Evolutionary conservation across 805 yeast species (phyloP), one percentile per base, ranked within the genome.

Genomic region (Wickerhamomyces ciferrii): DNA sequence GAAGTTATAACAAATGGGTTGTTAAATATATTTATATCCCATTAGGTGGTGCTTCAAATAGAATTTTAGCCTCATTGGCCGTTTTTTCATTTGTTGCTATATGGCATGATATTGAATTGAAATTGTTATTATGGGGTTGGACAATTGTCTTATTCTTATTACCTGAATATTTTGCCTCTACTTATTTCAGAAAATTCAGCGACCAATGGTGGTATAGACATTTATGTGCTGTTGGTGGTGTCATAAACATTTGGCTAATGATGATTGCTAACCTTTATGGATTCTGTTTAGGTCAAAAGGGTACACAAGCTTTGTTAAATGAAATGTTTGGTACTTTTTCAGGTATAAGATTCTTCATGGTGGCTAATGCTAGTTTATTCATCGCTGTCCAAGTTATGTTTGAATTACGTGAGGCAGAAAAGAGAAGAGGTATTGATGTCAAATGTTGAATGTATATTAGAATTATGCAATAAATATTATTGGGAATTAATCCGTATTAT

Each of bases 21-120:
- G 77, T 87, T 23, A 75, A 96, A 50, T 94, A 94, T 64, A 77
- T 94, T 37, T 94, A 94, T 57, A 75, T 94, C 20, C 99, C 99
- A 3, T 68, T 94, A 49, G 98, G 98, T 11, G 97, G 97, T 0
- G 74, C 86, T 0, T 70, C 67, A 9, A 78, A 82, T 55, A 74
- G 97, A 52, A 67, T 92, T 9, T 54, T 86, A 42, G 90, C 92
- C 50, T 81, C 91, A 11, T 67, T 92, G 32, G 78, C 91, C 11
- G 97, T 92, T 15, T 94, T 94, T 62, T 80, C 96, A 15, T 94
- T 94, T 67, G 99, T 94, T 20, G 98, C 99, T 2, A 70, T 94
- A 27, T 94, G 99, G 99, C 99, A 94, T 68, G 99, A 94, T 61
- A 91, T 94, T 53, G 91, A 94, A 66, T 74, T 94, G 58, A 83